Conservation (phyloP, 148 eudicot genomes). For the Chenopodium formosanum region DNA sequence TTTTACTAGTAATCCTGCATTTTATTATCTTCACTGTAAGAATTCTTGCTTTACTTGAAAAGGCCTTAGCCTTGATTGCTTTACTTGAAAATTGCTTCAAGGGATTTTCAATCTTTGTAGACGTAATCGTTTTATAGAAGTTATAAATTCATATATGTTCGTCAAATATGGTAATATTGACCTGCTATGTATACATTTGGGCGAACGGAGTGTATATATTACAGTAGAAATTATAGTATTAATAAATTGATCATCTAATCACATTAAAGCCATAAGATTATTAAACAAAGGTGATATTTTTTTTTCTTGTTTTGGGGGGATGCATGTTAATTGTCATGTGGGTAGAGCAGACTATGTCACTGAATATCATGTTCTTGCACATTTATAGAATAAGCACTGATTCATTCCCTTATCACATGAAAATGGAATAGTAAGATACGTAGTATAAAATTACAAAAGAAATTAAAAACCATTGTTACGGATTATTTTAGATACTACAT, state of each 20-base stretch:
- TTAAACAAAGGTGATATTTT: not conserved
- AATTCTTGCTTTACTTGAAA: not conserved
- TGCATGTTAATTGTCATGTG: slow-evolving; percentile 18
- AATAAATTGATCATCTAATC: too few relatives aligned
- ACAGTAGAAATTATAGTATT: too few relatives aligned
- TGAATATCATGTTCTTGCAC: slow-evolving; percentile 15
- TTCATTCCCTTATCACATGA: slow-evolving; percentile 20
- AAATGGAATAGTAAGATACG: slow-evolving; percentile 12
- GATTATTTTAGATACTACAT: not conserved
- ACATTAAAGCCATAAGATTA: too few relatives aligned
- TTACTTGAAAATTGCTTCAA: too few relatives aligned
- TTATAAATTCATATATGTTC: too few relatives aligned
- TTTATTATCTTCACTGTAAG: not conserved
- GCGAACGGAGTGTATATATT: too few relatives aligned
- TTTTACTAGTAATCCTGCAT: too few relatives aligned
- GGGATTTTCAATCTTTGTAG: too few relatives aligned
- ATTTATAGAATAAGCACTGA: slow-evolving; percentile 2
- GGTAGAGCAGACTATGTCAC: slow-evolving; percentile 31
- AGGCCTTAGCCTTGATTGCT: not conserved
- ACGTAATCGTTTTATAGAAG: too few relatives aligned
- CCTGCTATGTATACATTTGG: too few relatives aligned
- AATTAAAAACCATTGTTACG: not conserved
- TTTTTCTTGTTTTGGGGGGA: slow-evolving; percentile 1
- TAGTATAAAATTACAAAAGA: not conserved
- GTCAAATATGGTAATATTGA: too few relatives aligned